Percentiles rank a stretch among this genome's conserved stretches.
Evolutionary conservation across 2,329 filamentous ascomycete genomes (phyloP).

Genomic region (Aureobasidium sp.): DNA sequence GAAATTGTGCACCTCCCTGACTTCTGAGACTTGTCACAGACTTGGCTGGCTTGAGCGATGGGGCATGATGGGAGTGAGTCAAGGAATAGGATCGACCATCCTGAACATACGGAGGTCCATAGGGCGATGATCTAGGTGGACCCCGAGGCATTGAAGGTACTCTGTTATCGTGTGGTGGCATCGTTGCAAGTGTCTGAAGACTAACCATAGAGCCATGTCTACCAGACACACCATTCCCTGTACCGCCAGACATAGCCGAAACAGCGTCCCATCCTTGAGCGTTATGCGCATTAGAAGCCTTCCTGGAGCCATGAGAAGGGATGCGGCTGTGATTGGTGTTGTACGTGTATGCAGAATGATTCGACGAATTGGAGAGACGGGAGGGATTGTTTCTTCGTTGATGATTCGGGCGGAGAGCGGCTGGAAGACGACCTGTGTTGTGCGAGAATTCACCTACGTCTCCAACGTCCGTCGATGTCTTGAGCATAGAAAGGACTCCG

Average conservation of each 20-base stretch:
- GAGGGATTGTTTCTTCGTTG: conserved; percentile 27
- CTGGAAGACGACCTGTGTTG: conserved; percentile 30
- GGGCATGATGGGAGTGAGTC: conserved; percentile 23
- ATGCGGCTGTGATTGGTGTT: conserved; percentile 22
- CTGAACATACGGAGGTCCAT: conserved; percentile 16
- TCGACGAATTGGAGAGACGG: conserved; percentile 33
- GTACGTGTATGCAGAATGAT: conserved; percentile 21
- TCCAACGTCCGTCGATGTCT: conserved; percentile 41
- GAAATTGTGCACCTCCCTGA: conserved; percentile 27
- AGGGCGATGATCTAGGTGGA: conserved; percentile 3
- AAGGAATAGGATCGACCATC: conserved; percentile 37
- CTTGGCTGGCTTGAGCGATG: conserved; percentile 10
- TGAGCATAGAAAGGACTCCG: conserved; percentile 42
- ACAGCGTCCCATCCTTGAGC: conserved; percentile 30
- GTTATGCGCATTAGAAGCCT: conserved; percentile 29
- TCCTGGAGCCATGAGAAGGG: conserved; percentile 33
- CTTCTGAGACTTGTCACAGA: conserved; percentile 38
- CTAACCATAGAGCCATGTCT: conserved; percentile 29
- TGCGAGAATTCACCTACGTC: conserved; percentile 34
- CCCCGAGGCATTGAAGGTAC: conserved; percentile 17
- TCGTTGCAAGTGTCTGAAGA: conserved; percentile 33
- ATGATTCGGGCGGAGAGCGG: conserved; percentile 27
- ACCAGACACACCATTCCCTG: background rate
- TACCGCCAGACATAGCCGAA: conserved; percentile 28
- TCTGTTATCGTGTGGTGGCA: conserved; percentile 33